Base-by-base conservation (phyloP, 73 alveolate species). In the Breviolum minutum region DNA sequence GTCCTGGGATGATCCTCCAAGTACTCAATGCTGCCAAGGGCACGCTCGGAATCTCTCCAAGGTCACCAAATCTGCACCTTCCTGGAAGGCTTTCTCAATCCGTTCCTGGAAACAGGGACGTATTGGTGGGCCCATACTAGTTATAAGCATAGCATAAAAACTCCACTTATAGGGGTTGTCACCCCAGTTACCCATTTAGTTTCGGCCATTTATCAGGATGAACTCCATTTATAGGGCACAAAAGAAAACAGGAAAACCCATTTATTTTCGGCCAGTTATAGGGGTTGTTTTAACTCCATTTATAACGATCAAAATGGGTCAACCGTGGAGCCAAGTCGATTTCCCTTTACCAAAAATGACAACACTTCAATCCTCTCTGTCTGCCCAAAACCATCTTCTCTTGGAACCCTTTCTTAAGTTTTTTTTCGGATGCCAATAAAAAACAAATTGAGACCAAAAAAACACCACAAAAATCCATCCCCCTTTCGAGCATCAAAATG, bases 51-150 rank as follows among this genome's bases (percentile, higher is more conserved):
- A 9, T 16, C 91, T 68, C 13, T 82, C 91, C 17, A 82, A 40
- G 2, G 32, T 48, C 30, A 82, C 91, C 10, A 48, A 54, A 82
- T 82, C 91, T 40, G 91, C 91, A 13, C 91, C 91, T 48, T 82
- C 40, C 54, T 82, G 73, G 91, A 82, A 82, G 91, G 91, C 91
- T 61, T 82, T 32, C 40, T 48, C 71, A 7, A 82, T 82, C 69
- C 91, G 26, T 40, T 82, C 91, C 91, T 82, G 91, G 48, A 73
- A 17, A 19, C 16, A 73, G 1, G 27, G 48, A 19, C 1, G 2
- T 0, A n/a, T n/a, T n/a, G n/a, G 40, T 26, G 26, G 16, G 83
- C n/a, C 27, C 54, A 6, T 22, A 73, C 17, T 26, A 6, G 27
- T n/a, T 24, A 10, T 30, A 26, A 17, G 32, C 1, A 10, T 17